These are phyloP conservation scores for Fusarium scirpi DNA, from an alignment of 2,329 filamentous ascomycete species.

Conservation along the genomic window DNA sequence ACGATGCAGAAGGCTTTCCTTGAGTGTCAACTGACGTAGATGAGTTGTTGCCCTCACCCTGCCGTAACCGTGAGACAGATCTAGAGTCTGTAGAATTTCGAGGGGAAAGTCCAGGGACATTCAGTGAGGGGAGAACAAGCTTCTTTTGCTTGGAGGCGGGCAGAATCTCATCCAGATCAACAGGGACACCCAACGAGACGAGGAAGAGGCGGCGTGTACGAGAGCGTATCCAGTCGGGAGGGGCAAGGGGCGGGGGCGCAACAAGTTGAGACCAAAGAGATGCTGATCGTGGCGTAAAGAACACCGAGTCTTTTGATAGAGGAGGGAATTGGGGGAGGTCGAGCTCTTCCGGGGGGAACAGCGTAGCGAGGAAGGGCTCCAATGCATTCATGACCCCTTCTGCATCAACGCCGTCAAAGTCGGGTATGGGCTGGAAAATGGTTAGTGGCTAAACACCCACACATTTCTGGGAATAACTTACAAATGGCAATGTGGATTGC, in stretches of 20 bases:
- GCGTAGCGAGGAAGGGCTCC: slow-evolving; percentile 73
- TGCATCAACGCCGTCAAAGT: slow-evolving; percentile 71
- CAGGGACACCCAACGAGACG: slow-evolving; percentile 93
- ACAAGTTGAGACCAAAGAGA: slow-evolving; percentile 98
- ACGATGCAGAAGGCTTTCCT: slow-evolving; percentile 59
- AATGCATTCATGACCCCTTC: slow-evolving; percentile 71
- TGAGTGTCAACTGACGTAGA: slow-evolving; percentile 71
- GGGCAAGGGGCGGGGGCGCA: slow-evolving; percentile 91
- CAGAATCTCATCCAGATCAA: slow-evolving; percentile 96
- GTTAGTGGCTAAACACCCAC: slow-evolving; percentile 38
- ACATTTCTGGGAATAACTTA: slow-evolving; percentile 47
- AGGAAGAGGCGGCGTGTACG: slow-evolving; percentile 95
- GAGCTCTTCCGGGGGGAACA: slow-evolving; percentile 72
- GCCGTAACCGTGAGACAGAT: slow-evolving; percentile 60
- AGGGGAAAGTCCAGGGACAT: slow-evolving; percentile 70
- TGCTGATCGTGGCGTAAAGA: slow-evolving; percentile 86
- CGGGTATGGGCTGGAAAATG: slow-evolving; percentile 69
- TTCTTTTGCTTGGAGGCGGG: slow-evolving; percentile 99
- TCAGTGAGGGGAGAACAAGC: slow-evolving; percentile 89
- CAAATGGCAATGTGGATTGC: slow-evolving; percentile 59
- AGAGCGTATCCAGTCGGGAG: slow-evolving; percentile 97
- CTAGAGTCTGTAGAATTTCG: slow-evolving; percentile 68
- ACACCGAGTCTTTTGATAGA: slow-evolving; percentile 71
- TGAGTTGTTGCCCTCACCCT: slow-evolving; percentile 64
- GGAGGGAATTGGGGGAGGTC: slow-evolving; percentile 64